Base-by-base conservation (phyloP, 768 basidiomycete genomes). In the Naematelia aurantialba region DNA sequence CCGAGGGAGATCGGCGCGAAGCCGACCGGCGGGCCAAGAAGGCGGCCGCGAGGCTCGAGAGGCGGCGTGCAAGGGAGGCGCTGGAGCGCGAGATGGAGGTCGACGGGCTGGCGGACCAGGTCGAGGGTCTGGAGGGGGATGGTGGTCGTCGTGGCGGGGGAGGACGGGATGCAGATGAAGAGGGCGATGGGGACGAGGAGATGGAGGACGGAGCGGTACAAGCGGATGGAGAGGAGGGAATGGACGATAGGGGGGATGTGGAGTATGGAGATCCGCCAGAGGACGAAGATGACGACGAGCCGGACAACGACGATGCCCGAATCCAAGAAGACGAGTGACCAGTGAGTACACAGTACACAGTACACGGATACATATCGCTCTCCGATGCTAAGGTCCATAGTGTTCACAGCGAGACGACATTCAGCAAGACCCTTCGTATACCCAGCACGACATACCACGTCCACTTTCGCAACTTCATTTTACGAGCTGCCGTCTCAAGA, bases 211-310 rank as follows among this genome's bases (percentile, higher is more conserved):
- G 67, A 13, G 69, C 63, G 31, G 65, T 56, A n/a, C 63, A 56
- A 11, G 51, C 58, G 55, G 72, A 61, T 22, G 63, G 50, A 13
- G 72, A 70, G 42, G 60, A 63, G 19, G 52, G 59, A 25, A 69
- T 72, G 60, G 65, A 64, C 27, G 70, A 72, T 61, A 61, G 66
- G 55, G 70, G 68, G 4, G 68, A 72, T 55, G 68, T 72, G 1
- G 70, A 72, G 48, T 69, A 72, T 60, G 68, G 66, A 2, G 72
- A 74, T 59, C 59, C 59, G 12, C 49, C 55, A 30, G 58, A 63
- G 21, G 55, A 59, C 19, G 60, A 59, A 46, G 68, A 68, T 46
- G 62, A 68, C 26, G 70, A 72, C 56, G 68, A 72, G 58, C 67
- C 67, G 42, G 70, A 69, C 62, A 63, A 65, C 30, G 61, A 63